Evolutionary conservation across 257 asterid genomes (phyloP), one percentile per base, ranked within the genome.

Genomic region (Nicotiana undulata): DNA sequence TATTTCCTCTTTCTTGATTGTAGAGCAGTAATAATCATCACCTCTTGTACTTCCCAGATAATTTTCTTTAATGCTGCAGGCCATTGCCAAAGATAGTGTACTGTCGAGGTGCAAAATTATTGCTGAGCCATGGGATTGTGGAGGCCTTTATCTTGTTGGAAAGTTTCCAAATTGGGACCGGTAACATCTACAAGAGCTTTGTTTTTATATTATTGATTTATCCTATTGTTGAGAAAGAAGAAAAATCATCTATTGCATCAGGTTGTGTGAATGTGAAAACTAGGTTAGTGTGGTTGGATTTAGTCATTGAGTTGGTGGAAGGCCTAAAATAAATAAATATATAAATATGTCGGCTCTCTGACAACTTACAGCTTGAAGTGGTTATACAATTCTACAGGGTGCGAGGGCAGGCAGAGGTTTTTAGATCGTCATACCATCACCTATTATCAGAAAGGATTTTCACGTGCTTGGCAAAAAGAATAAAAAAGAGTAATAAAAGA

Each of bases 91-190:
- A 88, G 99, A 96, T 76, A 86, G 79, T 68, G 81, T 96, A 85
- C 89, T 96, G n/a, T 92, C 98, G 56, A 92, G 97, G 86, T 95
- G 97, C 80, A 96, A 96, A 88, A 88, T 93, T 82, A 94, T 96
- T 82, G 91, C 98, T 29, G 99, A 96, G 85, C 98, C 99, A 83
- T 96, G 99, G 98, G 98, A 93, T 83, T 96, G 99, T 85, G 98
- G 98, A 84, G 99, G 97, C 31, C 93, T 96, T 64, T 96, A 96
- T 89, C 97, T 96, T 80, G 99, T 96, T 32, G 99, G 99, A 79
- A 89, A 87, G 77, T 96, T 96, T 88, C 99, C 99, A 5, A 96
- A 96, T 85, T 96, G 99, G 99, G 99, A 96, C 82, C 83, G 99
- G 99, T 96, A 93, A 87, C 56, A 79, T 32, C 70, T 31, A 66